phyloP scores from a whole-genome alignment of 352 stramenopile genomes.

The Halophytophthora batemanensis region DNA sequence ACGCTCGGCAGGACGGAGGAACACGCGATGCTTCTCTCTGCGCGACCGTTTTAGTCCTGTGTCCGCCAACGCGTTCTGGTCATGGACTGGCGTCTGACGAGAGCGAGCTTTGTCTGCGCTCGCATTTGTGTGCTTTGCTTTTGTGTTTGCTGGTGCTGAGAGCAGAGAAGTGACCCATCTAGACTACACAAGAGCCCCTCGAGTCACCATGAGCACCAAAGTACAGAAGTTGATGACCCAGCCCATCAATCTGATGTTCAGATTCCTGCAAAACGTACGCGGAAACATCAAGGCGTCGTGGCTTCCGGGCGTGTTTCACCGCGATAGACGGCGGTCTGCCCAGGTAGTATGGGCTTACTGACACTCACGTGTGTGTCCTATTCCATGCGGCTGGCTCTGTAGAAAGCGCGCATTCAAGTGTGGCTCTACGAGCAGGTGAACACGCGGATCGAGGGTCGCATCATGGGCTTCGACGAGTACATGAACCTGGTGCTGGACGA shows the following conservation, averaged over 20 bases:
- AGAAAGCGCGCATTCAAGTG: conserved; percentile 97
- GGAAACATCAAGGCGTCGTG: not conserved
- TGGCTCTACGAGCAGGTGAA: conserved; percentile 99
- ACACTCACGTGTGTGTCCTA: not conserved
- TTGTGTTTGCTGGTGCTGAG: conserved; percentile 5
- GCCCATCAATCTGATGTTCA: conserved; percentile 99
- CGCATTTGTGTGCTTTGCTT: not conserved
- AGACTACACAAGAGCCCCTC: not conserved
- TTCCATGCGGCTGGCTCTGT: conserved; percentile 8
- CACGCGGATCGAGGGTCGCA: conserved; percentile 98
- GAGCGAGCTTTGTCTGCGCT: not conserved
- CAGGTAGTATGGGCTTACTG: not conserved
- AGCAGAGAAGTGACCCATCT: conserved; percentile 13
- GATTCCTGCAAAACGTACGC: conserved; percentile 95
- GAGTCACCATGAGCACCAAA: conserved; percentile 85
- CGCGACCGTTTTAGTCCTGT: too few species aligned
- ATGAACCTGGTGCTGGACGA: conserved; percentile 99
- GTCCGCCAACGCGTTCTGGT: too few species aligned
- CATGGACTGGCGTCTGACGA: not conserved
- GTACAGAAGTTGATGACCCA: conserved; percentile 99
- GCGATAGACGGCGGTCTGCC: not conserved
- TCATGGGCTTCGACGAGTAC: conserved; percentile 99
- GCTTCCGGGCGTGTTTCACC: not conserved
- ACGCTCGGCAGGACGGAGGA: too few species aligned
- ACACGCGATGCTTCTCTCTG: too few species aligned